Conservation (phyloP, 768 basidiomycete species). For the Lentinula edodes region DNA sequence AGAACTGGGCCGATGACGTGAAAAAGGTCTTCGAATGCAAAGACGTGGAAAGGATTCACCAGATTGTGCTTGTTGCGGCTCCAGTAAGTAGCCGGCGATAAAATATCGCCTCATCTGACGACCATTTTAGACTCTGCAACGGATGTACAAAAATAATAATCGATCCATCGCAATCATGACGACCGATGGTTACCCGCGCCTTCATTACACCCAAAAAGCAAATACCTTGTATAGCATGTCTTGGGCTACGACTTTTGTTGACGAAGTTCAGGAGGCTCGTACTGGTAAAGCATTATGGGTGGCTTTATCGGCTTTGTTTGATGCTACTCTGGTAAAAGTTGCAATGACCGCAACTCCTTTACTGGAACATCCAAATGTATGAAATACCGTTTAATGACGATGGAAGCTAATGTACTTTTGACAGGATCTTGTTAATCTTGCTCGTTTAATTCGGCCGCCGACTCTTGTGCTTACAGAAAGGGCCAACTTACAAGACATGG, state of each 20-base stretch:
- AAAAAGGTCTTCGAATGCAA: not conserved
- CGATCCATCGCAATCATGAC: too few species aligned
- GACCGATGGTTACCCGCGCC: not conserved
- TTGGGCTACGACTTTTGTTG: not conserved
- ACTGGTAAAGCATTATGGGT: not conserved
- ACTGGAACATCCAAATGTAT: not conserved
- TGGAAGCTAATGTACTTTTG: not conserved
- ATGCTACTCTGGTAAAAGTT: not conserved
- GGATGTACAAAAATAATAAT: too few species aligned
- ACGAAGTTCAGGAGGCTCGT: not conserved
- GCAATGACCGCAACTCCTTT: not conserved
- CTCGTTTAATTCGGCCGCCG: not conserved
- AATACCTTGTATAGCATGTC: not conserved
- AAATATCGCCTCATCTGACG: too few species aligned
- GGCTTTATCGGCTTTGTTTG: not conserved
- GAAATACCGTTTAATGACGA: too few species aligned
- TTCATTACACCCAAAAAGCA: not conserved
- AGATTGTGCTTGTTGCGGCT: too few species aligned
- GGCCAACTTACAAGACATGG: not conserved
- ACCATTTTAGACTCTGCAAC: too few species aligned
- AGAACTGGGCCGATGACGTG: not conserved
- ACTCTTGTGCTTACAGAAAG: not conserved
- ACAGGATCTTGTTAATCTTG: not conserved
- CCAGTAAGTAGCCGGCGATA: too few species aligned
- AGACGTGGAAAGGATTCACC: not conserved